phyloP scores from a whole-genome alignment of 2,329 filamentous ascomycete genomes.

The Microsporum ferrugineum region DNA sequence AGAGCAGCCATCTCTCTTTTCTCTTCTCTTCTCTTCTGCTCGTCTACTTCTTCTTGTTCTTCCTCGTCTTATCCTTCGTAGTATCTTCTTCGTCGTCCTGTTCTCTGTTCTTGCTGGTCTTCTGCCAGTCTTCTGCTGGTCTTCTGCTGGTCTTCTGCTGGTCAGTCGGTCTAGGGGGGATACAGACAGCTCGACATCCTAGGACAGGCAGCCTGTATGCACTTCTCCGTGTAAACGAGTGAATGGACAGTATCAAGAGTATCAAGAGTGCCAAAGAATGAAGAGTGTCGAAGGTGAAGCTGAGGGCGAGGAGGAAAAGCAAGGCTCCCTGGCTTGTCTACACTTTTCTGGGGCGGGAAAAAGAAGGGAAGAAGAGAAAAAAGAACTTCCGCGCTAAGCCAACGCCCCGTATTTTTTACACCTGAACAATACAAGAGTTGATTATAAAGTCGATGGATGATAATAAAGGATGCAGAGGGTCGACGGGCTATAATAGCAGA shows the following conservation, averaged over 20 bases:
- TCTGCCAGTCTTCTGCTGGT: slow-evolving; percentile 8
- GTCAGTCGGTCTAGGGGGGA: slow-evolving; percentile 18
- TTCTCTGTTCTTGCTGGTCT: background rate
- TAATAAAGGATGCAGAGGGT: no score
- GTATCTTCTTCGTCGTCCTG: background rate
- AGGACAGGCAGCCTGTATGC: slow-evolving; percentile 11
- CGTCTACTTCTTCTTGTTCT: background rate
- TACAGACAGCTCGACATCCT: slow-evolving; percentile 16
- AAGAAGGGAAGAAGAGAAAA: background rate
- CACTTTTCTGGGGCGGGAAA: background rate
- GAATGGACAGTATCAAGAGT: background rate
- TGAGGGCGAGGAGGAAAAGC: slow-evolving; percentile 10
- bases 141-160: slow-evolving; percentile 7
- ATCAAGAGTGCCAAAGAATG: slow-evolving; percentile 8
- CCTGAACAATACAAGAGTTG: no score
- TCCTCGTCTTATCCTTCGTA: background rate
- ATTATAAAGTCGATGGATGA: no score
- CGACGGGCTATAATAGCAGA: no score
- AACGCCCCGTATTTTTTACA: background rate
- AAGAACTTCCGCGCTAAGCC: background rate
- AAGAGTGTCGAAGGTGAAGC: slow-evolving; percentile 2
- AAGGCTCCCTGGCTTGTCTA: slow-evolving; percentile 7
- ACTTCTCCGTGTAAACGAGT: slow-evolving; percentile 6
- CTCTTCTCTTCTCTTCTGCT: background rate
- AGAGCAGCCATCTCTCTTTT: slow-evolving; percentile 24